phyloP scores from a whole-genome alignment of 768 basidiomycete genomes.

The Pulveroboletus frians region DNA sequence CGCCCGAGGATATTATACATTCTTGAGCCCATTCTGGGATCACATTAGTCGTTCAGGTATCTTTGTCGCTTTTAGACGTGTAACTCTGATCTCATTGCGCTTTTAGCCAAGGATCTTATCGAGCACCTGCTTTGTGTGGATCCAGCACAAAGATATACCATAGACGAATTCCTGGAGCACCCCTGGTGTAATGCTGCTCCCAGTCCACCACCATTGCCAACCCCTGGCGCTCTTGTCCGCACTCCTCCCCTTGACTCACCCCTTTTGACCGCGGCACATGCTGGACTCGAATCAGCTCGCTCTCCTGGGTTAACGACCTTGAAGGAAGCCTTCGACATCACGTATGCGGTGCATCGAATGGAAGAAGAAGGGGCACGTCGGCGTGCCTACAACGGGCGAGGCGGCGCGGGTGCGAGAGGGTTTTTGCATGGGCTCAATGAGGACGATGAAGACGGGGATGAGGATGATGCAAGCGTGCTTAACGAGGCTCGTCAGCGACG shows the following conservation, averaged over 20 bases:
- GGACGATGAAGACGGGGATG: conserved; percentile 72
- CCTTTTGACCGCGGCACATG: conserved; percentile 73
- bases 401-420: conserved; percentile 71
- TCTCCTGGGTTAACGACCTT: conserved; percentile 91
- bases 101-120: conserved; percentile 88
- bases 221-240: conserved; percentile 48
- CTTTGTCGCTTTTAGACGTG: conserved; percentile 10
- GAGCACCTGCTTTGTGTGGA: conserved; percentile 93
- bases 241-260: conserved; percentile 76
- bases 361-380: conserved; percentile 94
- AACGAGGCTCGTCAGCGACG: conserved; percentile 44
- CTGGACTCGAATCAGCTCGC: conserved; percentile 66
- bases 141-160: conserved; percentile 91
- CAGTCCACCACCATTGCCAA: conserved; percentile 59
- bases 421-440: conserved; percentile 88
- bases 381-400: conserved; percentile 73
- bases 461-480: conserved; percentile 44
- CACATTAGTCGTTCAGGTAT: conserved; percentile 79
- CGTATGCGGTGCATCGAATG: conserved; percentile 98
- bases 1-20: conserved; percentile 94
- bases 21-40: conserved; percentile 99
- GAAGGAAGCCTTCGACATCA: conserved; percentile 98
- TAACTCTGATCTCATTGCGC: conserved; percentile 9
- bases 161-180: conserved; percentile 95
- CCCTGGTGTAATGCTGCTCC: conserved; percentile 85